Evolutionary conservation across 1,284 basidiomycete species (phyloP).

Genomic region (Sporisorium iseilematis-ciliati): DNA sequence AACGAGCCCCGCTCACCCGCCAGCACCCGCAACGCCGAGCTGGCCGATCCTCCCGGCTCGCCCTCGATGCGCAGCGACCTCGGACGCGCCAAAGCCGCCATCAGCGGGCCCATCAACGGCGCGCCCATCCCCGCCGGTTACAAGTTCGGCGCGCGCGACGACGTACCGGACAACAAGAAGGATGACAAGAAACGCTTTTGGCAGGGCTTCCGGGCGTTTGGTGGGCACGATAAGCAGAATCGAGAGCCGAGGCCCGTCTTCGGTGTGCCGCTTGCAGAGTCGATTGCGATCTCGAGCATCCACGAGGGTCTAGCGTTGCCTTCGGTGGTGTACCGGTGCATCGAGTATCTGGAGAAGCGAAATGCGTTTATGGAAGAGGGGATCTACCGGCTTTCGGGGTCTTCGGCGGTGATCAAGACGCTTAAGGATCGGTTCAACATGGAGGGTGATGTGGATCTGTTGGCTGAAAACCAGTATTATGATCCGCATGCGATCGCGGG

Average conservation of each 20-base stretch:
- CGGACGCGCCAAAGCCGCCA: constrained; percentile 74
- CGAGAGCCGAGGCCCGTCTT: constrained; percentile 76
- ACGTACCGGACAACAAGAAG: constrained; percentile 35
- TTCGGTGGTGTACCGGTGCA: constrained; percentile 90
- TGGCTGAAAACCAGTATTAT: constrained; percentile 54
- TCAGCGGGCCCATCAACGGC: constrained; percentile 88
- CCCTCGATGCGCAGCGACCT: constrained; percentile 38
- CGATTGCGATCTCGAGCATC: constrained; percentile 87
- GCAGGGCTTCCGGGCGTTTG: constrained; percentile 59
- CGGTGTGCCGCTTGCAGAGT: constrained; percentile 86
- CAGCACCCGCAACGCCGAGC: constrained; percentile 16
- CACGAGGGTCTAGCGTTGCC: constrained; percentile 80
- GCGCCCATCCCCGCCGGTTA: constrained; percentile 86
- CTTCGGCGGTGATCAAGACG: constrained; percentile 85
- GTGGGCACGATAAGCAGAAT: constrained; percentile 41
- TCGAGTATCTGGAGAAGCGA: constrained; percentile 75
- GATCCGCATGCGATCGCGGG: constrained; percentile 67
- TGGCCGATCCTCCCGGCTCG: constrained; percentile 41
- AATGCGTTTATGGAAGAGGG: constrained; percentile 96
- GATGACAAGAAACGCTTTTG: constrained; percentile 68
- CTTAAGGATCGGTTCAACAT: constrained; percentile 92
- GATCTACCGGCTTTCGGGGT: constrained; percentile 83
- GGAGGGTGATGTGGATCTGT: constrained; percentile 70
- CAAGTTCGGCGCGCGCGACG: constrained; percentile 76
- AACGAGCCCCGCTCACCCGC: constrained; percentile 41